Evolutionary conservation across 2,329 filamentous ascomycete genomes (phyloP).

Genomic region (Penicillium sp.): DNA sequence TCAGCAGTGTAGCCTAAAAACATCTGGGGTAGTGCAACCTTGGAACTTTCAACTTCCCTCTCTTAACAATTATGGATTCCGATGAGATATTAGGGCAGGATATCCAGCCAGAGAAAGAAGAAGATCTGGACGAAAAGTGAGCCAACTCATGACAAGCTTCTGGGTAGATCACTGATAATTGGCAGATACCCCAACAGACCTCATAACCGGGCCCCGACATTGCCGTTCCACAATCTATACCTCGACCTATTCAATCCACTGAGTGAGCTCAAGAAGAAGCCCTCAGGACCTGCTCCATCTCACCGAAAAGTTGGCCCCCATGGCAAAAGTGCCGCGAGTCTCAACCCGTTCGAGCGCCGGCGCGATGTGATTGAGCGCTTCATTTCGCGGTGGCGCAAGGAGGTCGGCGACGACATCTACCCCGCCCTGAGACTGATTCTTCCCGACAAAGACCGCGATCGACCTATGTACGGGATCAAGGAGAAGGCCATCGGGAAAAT

Average conservation of each 20-base stretch:
- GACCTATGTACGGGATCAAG: slow-evolving; percentile 90
- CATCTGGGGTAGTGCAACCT: slow-evolving; percentile 10
- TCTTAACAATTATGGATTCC: slow-evolving; percentile 24
- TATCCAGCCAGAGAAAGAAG: slow-evolving; percentile 12
- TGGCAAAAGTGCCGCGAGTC: slow-evolving; percentile 47
- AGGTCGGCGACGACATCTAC: slow-evolving; percentile 90
- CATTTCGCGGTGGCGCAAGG: slow-evolving; percentile 78
- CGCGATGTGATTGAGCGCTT: slow-evolving; percentile 81
- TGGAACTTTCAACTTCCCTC: not conserved
- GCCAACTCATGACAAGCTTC: too few relatives aligned
- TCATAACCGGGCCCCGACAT: slow-evolving; percentile 72
- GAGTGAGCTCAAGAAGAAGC: slow-evolving; percentile 72
- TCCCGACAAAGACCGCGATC: slow-evolving; percentile 87
- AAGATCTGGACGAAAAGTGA: slow-evolving; percentile 36
- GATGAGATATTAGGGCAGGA: slow-evolving; percentile 23
- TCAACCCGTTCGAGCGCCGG: slow-evolving; percentile 73
- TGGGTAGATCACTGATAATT: slow-evolving; percentile 7
- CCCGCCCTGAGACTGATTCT: slow-evolving; percentile 88
- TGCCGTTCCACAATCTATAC: slow-evolving; percentile 79
- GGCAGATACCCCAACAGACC: slow-evolving; percentile 76
- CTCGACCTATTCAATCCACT: slow-evolving; percentile 76
- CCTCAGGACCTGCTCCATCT: slow-evolving; percentile 53
- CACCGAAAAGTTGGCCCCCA: slow-evolving; percentile 61
- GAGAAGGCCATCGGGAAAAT: slow-evolving; percentile 87
- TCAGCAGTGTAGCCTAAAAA: slow-evolving; percentile 28